phyloP scores from a whole-genome alignment of 176 grass and related monocot genomes.

The Phragmites australis region DNA sequence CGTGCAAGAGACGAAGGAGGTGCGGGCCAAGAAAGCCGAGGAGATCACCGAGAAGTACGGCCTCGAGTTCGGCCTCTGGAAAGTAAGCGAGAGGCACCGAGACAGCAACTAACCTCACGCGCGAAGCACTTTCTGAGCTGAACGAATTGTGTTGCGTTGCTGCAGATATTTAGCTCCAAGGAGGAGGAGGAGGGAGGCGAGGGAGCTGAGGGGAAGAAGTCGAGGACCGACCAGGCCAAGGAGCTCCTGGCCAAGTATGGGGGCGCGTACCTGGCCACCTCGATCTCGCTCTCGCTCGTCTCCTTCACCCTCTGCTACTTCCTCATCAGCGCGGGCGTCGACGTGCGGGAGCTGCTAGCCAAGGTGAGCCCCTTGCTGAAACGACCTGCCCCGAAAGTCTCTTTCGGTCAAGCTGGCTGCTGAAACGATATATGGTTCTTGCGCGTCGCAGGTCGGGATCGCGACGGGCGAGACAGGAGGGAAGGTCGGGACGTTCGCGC shows the following conservation, averaged over 20 bases:
- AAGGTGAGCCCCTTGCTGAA: slow-evolving; percentile 49
- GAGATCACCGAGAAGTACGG: slow-evolving; percentile 91
- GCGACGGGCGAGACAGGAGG: slow-evolving; percentile 73
- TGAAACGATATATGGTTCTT: not conserved
- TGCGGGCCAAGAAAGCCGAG: slow-evolving; percentile 57
- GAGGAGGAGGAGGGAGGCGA: slow-evolving; percentile 32
- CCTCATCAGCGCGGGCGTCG: slow-evolving; percentile 84
- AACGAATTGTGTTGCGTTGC: not conserved
- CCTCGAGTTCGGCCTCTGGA: slow-evolving; percentile 91
- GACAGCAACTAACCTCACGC: no score
- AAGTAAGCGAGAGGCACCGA: slow-evolving; percentile 37
- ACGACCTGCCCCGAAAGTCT: not conserved
- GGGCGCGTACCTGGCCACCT: slow-evolving; percentile 92
- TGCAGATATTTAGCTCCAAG: slow-evolving; percentile 88
- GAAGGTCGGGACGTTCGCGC: slow-evolving; percentile 83
- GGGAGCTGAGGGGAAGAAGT: slow-evolving; percentile 60
- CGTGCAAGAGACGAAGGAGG: slow-evolving; percentile 59
- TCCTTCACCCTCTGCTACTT: slow-evolving; percentile 92
- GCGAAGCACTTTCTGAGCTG: not conserved
- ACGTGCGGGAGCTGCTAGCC: slow-evolving; percentile 74
- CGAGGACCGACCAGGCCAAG: slow-evolving; percentile 81
- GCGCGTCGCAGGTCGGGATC: slow-evolving; percentile 62
- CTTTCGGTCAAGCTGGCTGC: not conserved
- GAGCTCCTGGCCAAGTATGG: slow-evolving; percentile 96
- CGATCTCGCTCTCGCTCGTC: slow-evolving; percentile 86